Base-by-base conservation (phyloP, 2,329 filamentous ascomycete genomes). In the Trichocomaceae sp. region DNA sequence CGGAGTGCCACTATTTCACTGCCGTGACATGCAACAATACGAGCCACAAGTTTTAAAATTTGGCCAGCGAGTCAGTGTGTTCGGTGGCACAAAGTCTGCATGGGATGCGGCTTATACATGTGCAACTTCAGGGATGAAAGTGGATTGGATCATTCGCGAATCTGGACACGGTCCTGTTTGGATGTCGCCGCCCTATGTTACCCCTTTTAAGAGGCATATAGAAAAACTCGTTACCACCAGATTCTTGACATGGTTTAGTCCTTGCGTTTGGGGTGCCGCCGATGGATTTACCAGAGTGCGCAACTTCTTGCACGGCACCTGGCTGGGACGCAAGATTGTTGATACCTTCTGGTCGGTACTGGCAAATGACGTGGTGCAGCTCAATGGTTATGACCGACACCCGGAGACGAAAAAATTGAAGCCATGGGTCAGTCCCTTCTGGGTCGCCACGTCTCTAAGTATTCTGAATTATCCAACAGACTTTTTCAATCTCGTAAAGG, bases 171-270 rank as follows among this genome's bases (percentile, higher is more conserved):
- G 72, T 1, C 72, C 72, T 1, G 57, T 57, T 46, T 74, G 71
- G 71, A 70, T 74, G 69, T 63, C 66, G 6, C 69, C 69, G 0
- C 69, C 79, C 1, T 83, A 82, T 54, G 83, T 88, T 15, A 87
- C 85, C 1, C 84, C 84, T 0, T 64, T 87, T n/a, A 84, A 84
- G 66, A 79, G 78, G 56, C 83, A 81, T 78, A 71, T 88, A 0
- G 86, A 90, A 68, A 82, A 85, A 61, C 76, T 90, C 4, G 78
- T 85, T 3, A 79, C 80, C 31, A 85, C 81, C 0, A 82, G 87
- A 0, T 77, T 87, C 59, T 70, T 90, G 52, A 86, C 83, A 1
- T 90, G 85, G 83, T 83, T 91, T 68, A 84, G 81, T 50, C 87
- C 88, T 0, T 90, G 86, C 64, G 78, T 86, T 13, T 91, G 85